These are phyloP conservation scores for Fusarium scirpi DNA, from an alignment of 2,329 filamentous ascomycete genomes.

Conservation along the genomic window DNA sequence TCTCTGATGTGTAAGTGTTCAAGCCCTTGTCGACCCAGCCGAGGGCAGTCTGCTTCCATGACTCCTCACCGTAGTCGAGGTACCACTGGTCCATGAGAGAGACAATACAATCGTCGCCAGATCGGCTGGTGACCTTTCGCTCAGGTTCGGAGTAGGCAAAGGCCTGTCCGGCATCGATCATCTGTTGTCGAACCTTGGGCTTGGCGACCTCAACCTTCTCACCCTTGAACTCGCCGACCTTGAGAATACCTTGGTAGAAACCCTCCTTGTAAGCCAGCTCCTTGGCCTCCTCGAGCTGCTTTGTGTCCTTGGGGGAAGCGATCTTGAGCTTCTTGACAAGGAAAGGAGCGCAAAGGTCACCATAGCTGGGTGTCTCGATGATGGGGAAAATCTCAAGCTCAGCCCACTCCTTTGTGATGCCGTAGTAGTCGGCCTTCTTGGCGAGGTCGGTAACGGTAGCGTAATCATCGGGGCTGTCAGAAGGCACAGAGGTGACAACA, in stretches of 20 bases:
- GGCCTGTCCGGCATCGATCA: slow-evolving; percentile 81
- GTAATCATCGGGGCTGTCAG: slow-evolving; percentile 93
- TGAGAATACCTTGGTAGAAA: slow-evolving; percentile 94
- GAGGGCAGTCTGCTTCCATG: slow-evolving; percentile 83
- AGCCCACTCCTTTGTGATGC: slow-evolving; percentile 96
- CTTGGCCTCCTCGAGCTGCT: slow-evolving; percentile 90
- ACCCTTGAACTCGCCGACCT: slow-evolving; percentile 88
- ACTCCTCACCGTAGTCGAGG: slow-evolving; percentile 92
- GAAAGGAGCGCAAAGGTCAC: slow-evolving; percentile 83
- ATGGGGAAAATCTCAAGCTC: slow-evolving; percentile 90
- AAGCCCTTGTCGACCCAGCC: slow-evolving; percentile 78
- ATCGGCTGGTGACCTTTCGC: slow-evolving; percentile 87
- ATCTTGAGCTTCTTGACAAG: slow-evolving; percentile 96
- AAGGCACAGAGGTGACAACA: slow-evolving; percentile 95
- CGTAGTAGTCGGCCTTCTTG: slow-evolving; percentile 97
- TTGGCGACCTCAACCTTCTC: slow-evolving; percentile 89
- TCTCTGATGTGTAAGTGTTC: slow-evolving; percentile 83
- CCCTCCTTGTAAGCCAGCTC: slow-evolving; percentile 97
- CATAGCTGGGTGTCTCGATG: slow-evolving; percentile 88
- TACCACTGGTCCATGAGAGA: slow-evolving; percentile 98
- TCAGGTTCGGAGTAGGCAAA: slow-evolving; percentile 96
- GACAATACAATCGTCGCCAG: slow-evolving; percentile 92
- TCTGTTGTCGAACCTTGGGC: slow-evolving; percentile 81
- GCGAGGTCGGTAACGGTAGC: slow-evolving; percentile 87
- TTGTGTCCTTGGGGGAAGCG: slow-evolving; percentile 92